A percentile compares a stretch with the other conserved stretches of the same genome.
Evolutionary conservation across 257 asterid species (phyloP).

Genomic region (Fraxinus pennsylvanica): DNA sequence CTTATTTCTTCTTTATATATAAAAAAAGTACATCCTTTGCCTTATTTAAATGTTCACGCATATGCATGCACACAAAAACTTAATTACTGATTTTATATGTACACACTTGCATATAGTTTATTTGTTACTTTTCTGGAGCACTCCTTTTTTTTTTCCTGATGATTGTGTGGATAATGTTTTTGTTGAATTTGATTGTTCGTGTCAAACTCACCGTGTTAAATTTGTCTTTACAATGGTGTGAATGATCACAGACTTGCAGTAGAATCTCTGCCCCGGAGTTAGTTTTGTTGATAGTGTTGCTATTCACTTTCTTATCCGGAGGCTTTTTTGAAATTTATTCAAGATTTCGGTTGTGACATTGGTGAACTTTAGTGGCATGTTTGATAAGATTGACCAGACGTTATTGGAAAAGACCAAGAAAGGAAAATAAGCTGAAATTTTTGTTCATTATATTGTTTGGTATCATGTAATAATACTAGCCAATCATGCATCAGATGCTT

Average conservation of each 20-base stretch:
- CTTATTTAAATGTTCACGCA: neutral
- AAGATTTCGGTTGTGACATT: conserved; percentile 22
- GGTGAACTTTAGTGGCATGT: neutral
- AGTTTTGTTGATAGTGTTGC: conserved; percentile 18
- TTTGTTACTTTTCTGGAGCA: neutral
- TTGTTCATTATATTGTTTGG: neutral
- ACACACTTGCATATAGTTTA: neutral
- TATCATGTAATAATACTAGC: too few species aligned
- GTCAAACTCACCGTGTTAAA: neutral
- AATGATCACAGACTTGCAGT: neutral
- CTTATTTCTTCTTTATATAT: neutral
- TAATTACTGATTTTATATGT: conserved; percentile 19
- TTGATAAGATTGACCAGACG: neutral
- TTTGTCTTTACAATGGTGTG: neutral
- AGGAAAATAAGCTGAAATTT: neutral
- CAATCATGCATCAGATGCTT: neutral
- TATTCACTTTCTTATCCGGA: conserved; percentile 17
- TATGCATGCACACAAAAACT: conserved; percentile 11
- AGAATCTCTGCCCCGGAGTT: conserved; percentile 1
- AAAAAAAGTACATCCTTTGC: neutral
- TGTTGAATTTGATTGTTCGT: neutral
- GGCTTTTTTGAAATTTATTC: neutral
- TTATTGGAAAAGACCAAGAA: neutral
- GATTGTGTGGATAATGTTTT: neutral
- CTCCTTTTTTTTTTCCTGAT: neutral